phyloP scores from a whole-genome alignment of 2,329 filamentous ascomycete genomes.

The Fusarium tupiense region DNA sequence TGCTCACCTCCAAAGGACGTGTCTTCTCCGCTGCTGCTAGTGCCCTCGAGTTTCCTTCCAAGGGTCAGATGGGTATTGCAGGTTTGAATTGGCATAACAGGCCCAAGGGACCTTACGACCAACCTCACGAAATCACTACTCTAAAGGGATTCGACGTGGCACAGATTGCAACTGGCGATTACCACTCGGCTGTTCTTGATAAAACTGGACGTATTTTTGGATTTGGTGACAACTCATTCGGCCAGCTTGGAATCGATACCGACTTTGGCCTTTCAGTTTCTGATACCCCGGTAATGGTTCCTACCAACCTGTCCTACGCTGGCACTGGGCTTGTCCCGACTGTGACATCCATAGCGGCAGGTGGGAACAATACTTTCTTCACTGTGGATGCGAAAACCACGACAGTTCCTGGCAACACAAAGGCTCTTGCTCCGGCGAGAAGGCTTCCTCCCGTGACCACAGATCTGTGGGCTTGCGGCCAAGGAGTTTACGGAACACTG shows the following conservation, averaged over 20 bases:
- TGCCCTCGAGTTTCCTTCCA: slow-evolving; percentile 78
- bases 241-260: slow-evolving; percentile 88
- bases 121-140: slow-evolving; percentile 79
- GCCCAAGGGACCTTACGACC: slow-evolving; percentile 80
- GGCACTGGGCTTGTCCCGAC: slow-evolving; percentile 69
- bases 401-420: slow-evolving; percentile 17
- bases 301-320: slow-evolving; percentile 77
- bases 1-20: slow-evolving; percentile 85
- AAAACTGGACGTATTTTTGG: slow-evolving; percentile 80
- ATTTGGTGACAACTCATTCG: slow-evolving; percentile 90
- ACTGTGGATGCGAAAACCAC: slow-evolving; percentile 79
- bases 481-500: slow-evolving; percentile 83
- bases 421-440: slow-evolving; percentile 44
- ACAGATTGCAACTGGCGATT: slow-evolving; percentile 84
- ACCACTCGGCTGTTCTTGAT: slow-evolving; percentile 84
- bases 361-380: slow-evolving; percentile 88
- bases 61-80: slow-evolving; percentile 87
- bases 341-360: slow-evolving; percentile 83
- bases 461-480: slow-evolving; percentile 88
- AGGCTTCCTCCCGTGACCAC: slow-evolving; percentile 46
- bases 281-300: slow-evolving; percentile 76
- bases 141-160: slow-evolving; percentile 76
- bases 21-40: slow-evolving; percentile 90
- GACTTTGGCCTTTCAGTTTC: slow-evolving; percentile 68
- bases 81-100: slow-evolving; percentile 83